A percentile compares a stretch with the other conserved stretches of the same genome.
Conservation (phyloP, 1,139 yeast species). For the Yamadazyma membranifaciens region DNA sequence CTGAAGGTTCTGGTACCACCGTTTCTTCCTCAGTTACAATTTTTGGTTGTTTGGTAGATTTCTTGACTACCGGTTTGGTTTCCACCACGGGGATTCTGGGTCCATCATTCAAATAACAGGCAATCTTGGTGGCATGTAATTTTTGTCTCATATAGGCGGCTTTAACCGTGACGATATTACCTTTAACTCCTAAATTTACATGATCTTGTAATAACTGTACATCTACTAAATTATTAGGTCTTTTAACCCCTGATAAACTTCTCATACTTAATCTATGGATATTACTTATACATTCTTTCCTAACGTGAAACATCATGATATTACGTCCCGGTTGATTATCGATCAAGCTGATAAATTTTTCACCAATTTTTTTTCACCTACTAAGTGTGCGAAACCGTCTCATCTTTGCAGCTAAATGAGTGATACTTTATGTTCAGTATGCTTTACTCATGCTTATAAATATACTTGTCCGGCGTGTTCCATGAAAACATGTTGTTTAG, state of each 20-base stretch:
- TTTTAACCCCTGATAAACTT: conserved; percentile 30
- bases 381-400: neutral
- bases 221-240: conserved; percentile 23
- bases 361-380: neutral
- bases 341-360: neutral
- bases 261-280: conserved; percentile 9
- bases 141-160: conserved; percentile 83
- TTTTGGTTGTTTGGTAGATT: conserved; percentile 10
- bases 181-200: conserved; percentile 58
- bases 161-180: conserved; percentile 73
- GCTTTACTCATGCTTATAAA: conserved; percentile 46
- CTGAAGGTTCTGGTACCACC: conserved; percentile 10
- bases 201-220: conserved; percentile 75
- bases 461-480: conserved; percentile 88
- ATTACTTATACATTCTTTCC: neutral
- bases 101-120: conserved; percentile 60
- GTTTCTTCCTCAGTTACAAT: conserved; percentile 11
- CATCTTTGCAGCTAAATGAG: conserved; percentile 6
- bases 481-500: conserved; percentile 63
- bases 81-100: conserved; percentile 51
- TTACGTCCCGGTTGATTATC: too few species aligned
- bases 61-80: conserved; percentile 9
- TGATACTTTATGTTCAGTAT: conserved; percentile 44
- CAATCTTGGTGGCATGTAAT: conserved; percentile 69
- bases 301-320: too few species aligned